A percentile compares a stretch with the other conserved stretches of the same genome.
Conservation (phyloP, 371 early-diverging fungal species). For the Rhizomucor pusillus region DNA sequence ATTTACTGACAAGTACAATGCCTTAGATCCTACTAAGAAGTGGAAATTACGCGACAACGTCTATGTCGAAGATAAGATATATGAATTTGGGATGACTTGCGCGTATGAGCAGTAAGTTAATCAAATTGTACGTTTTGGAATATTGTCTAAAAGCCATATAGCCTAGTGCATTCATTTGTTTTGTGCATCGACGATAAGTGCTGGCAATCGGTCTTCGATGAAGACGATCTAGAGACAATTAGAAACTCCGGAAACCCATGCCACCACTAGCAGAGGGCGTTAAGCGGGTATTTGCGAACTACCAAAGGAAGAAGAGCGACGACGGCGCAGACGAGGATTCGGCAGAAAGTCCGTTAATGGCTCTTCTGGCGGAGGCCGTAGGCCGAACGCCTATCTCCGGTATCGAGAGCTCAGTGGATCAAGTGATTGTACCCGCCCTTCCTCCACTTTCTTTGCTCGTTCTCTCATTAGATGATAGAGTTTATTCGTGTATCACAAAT, state of each 20-base stretch:
- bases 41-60: not conserved
- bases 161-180: conserved; percentile 4
- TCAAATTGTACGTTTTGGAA: not conserved
- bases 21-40: not conserved
- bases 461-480: no score
- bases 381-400: no score
- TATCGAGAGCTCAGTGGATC: no score
- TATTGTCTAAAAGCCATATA: not conserved
- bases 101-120: conserved; percentile 6
- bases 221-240: not conserved
- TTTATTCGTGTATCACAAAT: no score
- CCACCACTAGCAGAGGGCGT: no score
- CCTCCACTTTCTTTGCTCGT: no score
- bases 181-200: not conserved
- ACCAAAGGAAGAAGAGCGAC: no score
- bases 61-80: conserved; percentile 4
- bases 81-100: conserved; percentile 2
- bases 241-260: not conserved
- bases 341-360: no score
- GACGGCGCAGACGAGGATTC: no score
- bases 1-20: not conserved
- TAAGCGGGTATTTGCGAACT: no score
- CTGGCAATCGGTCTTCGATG: not conserved
- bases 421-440: no score
- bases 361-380: no score